Evolutionary conservation across 2,329 filamentous ascomycete genomes (phyloP), one percentile per base, ranked within the genome.

Genomic region (Dichotomopilus funicola): DNA sequence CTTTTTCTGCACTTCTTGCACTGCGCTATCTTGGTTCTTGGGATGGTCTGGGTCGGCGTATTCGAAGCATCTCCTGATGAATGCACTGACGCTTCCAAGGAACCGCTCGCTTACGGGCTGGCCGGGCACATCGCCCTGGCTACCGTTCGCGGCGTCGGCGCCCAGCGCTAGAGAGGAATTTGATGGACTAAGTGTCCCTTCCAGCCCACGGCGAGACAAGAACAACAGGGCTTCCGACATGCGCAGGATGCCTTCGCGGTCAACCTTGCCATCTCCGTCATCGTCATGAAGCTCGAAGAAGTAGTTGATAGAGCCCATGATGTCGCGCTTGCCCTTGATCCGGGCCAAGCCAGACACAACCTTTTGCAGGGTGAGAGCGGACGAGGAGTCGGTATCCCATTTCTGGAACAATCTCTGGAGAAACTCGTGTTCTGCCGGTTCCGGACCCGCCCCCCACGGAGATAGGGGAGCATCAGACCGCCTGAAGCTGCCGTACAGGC

Each of bases 201-300:
- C 88, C 4, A 97, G 80, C 0, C 92, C 94, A 66, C 92, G 83
- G 27, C 94, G 81, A 0, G 91, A 96, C 13, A 99, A 79, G 71
- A 99, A 99, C 2, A 99, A 75, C 36, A 99, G 75, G 0, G 92
- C 90, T 71, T 99, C 94, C 0, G 91, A 96, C 67, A 99, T 97
- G 46, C 91, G 80, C 45, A 99, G 72, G 56, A 99, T 99, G 5
- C 94, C 94, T 71, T 99, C 94, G 9, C 94, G 84, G 66, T 97
- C 94, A 5, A 99, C 91, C 64, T 83, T 90, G 33, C 94, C 94
- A 67, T 96, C 91, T 1, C 85, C 82, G 65, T 92, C 87, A 62
- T 99, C 92, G 67, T 99, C 94, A 69, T 97, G 96, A 0, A 99
- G 81, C 66, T 96, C 89, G 64, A 99, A 99, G 71, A 99, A 97